Evolutionary conservation across 176 grass and related monocot genomes (phyloP), one percentile per base, ranked within the genome.

Genomic region (Oryza australiensis): DNA sequence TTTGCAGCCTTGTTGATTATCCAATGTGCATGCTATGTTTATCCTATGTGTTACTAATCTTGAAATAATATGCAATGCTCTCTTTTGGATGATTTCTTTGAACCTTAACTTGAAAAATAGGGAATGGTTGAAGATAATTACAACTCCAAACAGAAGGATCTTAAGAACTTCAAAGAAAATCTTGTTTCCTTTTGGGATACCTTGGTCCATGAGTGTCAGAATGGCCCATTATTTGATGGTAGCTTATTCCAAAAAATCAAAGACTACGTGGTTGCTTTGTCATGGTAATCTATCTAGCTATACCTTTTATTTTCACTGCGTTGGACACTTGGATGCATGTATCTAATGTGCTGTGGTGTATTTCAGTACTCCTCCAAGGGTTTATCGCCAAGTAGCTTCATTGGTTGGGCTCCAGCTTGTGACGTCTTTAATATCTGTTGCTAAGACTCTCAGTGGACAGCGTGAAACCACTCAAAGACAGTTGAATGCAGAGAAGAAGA

Each of bases 401-500:
- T 77, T 98, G 83, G 26, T 95, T 55, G 96, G 96, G 60, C 89
- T 98, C 68, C 96, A 98, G 77, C 85, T 98, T 91, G 93, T 98
- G 71, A 93, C 96, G 8, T 93, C 96, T 43, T 98, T 91, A 66
- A 98, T 98, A 86, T 90, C 86, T 84, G 87, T 94, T 66, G 93
- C 90, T 55, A 98, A 98, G 82, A 93, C 79, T 73, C 96, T 98
- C 22, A 87, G 87, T 80, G 89, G 77, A 85, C 96, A 98, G 65
- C 93, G 96, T 13, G 96, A 98, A 73, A 98, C 96, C 20, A 95
- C 88, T 80, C 96, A 98, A 84, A 89, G 96, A 72, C 96, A 98
- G 72, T 85, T 98, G 87, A 98, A 95, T 90, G 90, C 96, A 55
- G 93, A 95, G 73, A 95, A 90, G 82, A 98, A 90, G 84, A 98